Evolutionary conservation across 495 filamentous ascomycete species (phyloP), one percentile per base, ranked within the genome.

Genomic region (Aspergillus sparsus): DNA sequence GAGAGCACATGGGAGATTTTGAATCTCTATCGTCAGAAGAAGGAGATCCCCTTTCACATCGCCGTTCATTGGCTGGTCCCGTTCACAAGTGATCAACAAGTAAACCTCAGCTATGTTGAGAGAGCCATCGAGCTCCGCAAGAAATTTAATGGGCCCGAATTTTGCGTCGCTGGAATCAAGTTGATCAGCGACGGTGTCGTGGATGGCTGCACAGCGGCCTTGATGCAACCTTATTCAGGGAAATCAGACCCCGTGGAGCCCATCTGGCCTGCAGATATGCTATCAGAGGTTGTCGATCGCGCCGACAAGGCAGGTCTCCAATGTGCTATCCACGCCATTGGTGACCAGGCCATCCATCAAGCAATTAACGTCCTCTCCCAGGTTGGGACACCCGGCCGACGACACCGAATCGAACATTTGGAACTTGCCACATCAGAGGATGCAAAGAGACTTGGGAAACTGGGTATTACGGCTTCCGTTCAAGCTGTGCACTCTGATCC

Each of bases 301-400:
- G 86, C 85, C 8, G 75, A 82, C 49, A 65, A 65, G 11, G 82
- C 81, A 0, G 81, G 79, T 0, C 66, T 89, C 32, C 86, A 89
- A 68, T 81, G 83, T 42, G 86, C 86, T 1, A 77, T 89, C 33
- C 86, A 89, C 61, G 86, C 86, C 11, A 89, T 89, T 55, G 86
- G 86, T 39, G 85, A 89, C 55, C 71, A 68, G 15, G 81, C 86
- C 1, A 72, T 87, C 34, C 71, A 72, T 49, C 75, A 82, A 62
- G 82, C 83, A 1, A 80, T 87, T 46, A 78, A 87, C 59, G 76
- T 76, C 5, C 64, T 89, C 9, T 61, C 60, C 31, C 63, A 15
- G 32, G 58, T 47, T 32, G 57, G 58, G 5, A 33, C 10, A 12
- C 55, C 41, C 6, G 31, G 39, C 44, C 57, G 49, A 0, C 74